Base-by-base conservation (phyloP, 257 asterid species). In the Lycium barbarum region DNA sequence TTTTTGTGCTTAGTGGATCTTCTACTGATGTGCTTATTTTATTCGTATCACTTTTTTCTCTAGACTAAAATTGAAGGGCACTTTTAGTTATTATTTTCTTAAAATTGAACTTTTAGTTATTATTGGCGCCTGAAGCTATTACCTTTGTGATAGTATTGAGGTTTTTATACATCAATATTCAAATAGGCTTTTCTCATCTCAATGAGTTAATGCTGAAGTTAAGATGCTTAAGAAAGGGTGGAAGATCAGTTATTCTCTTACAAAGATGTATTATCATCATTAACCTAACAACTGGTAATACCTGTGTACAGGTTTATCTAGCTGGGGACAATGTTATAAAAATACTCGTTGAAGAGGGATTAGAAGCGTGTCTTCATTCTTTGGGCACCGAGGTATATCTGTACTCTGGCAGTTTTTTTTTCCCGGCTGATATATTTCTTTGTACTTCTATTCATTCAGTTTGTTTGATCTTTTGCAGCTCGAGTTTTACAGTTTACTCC, bases 361-460 rank as follows among this genome's bases (percentile, higher is more conserved):
- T 90, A 79, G 98, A 94, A 87, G 91, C 93, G 88, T 93, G 95
- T 82, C 97, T 96, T 84, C 91, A 93, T 91, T 88, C 93, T 88
- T 91, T 97, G 88, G 98, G 98, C 88, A 93, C 99, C 58, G 99
- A 97, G 97, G 99, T 95, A 92, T 82, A 35, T 53, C 88, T 72
- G 82, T 12, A 49, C 63, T 54, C 81, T 53, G 40, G 71, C 13
- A 45, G 57, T 7, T 86, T 49, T 72, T 55, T 45, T 66, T 26
- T 26, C 33, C 72, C 51, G 72, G 68, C 55, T 70, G 18, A 80
- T 82, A 78, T 80, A 40, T 45, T 54, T 68, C 53, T 8, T 80
- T 83, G 84, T 81, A 61, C 8, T 36, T 63, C 6, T 26, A 81
- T 76, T 85, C 83, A 82, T 80, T 65, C 51, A 76, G 79, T 86